Base-by-base conservation (phyloP, 805 yeast species). In the Isabelozyma pseudorhagii region DNA sequence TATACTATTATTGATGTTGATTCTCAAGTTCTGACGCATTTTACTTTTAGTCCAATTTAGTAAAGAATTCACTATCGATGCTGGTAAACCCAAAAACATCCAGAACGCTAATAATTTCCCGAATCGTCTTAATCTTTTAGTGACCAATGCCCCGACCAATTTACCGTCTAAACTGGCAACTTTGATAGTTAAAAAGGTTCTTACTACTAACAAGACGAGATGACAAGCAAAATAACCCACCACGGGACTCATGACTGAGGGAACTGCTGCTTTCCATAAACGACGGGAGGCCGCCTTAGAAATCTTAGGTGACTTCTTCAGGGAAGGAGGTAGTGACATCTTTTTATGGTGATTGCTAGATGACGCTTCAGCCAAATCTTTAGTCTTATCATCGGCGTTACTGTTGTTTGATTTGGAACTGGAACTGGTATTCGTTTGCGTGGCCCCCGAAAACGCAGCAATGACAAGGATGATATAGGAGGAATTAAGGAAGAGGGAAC, bases 151-250 rank as follows among this genome's bases (percentile, higher is more conserved):
- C 0, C 96, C 89, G 4, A 92, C 97, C 47, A 92, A 72, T 60
- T 77, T 74, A 55, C 97, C 97, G 66, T 92, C 97, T 50, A 92
- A 74, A 10, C 85, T 81, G 5, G 97, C 97, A 13, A 91, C 92
- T 59, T 84, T 84, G 44, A 92, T 75, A 2, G 96, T 85, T 27
- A 92, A 68, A 21, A 84, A 64, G 0, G 97, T 93, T 54, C 96
- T 77, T 4, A 79, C 54, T 3, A 87, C 76, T 42, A 92, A 72
- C 25, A 89, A 71, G 0, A 73, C 61, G 5, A 89, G 67, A 64
- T 89, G 93, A 0, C 79, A 55, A 0, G 64, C 51, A 38, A 88
- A 71, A 49, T 68, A 67, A 7, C 55, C 38, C 13, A 71, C 62
- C 5, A 75, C 64, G 11, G 63, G 53, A 53, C 70, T 64, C 5